Evolutionary conservation across 805 yeast genomes (phyloP).

Genomic region (Candida qinlingensis): DNA sequence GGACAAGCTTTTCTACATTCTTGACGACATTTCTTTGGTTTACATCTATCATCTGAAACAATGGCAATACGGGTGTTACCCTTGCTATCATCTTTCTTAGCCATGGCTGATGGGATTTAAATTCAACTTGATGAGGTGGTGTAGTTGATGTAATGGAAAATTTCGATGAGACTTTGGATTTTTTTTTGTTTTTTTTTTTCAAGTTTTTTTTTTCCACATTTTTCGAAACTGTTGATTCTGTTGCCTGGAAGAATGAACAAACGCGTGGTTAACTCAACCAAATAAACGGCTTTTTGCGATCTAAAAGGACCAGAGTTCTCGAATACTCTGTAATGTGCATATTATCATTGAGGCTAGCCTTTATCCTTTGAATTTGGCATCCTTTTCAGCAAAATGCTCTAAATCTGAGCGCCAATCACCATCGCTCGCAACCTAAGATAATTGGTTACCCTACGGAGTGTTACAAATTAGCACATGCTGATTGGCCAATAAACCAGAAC

Average conservation of each 20-base stretch:
- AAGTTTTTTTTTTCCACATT: background rate
- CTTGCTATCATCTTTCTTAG: constrained; percentile 1
- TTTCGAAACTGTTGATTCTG: too few relatives aligned
- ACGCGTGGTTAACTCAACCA: too few relatives aligned
- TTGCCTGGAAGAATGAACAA: too few relatives aligned
- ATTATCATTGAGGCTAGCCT: too few relatives aligned
- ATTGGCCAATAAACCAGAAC: background rate
- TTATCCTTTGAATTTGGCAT: too few relatives aligned
- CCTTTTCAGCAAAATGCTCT: too few relatives aligned
- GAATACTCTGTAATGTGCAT: too few relatives aligned
- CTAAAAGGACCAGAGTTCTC: too few relatives aligned
- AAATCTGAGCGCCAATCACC: too few relatives aligned
- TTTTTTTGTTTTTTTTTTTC: background rate
- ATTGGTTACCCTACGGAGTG: background rate
- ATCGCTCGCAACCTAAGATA: background rate
- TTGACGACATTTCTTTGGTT: constrained; percentile 97
- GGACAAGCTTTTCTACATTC: constrained; percentile 98
- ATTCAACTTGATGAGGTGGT: too few relatives aligned
- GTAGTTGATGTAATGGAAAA: background rate
- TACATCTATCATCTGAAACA: constrained; percentile 90
- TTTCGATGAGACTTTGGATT: background rate
- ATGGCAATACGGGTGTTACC: constrained; percentile 81
- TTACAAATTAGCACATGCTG: constrained; percentile 1
- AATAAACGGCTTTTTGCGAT: too few relatives aligned
- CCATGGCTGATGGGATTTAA: constrained; percentile 3